Conservation (phyloP, 176 grass and related monocot species). For the Aegilops speltoides region DNA sequence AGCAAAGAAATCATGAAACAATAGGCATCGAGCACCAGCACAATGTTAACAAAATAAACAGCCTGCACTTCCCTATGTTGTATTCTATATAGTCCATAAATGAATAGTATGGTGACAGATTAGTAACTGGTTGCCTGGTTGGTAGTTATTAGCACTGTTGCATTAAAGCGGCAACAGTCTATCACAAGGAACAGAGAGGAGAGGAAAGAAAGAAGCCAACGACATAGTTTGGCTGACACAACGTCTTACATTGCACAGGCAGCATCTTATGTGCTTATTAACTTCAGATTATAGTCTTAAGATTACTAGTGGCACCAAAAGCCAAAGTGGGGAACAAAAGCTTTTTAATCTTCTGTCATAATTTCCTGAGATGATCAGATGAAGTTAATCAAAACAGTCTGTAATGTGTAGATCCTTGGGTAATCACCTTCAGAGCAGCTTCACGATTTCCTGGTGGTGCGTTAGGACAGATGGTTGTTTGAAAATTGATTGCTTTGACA, state of each 20-base stretch:
- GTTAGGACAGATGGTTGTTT: slow-evolving; percentile 72
- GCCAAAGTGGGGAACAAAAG: not conserved
- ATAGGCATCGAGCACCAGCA: not conserved
- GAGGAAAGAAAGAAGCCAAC: slow-evolving; percentile 12
- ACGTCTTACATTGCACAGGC: not conserved
- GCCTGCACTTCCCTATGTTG: not conserved
- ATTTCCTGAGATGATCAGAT: slow-evolving; percentile 8
- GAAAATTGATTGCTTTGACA: slow-evolving; percentile 94
- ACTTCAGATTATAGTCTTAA: not conserved
- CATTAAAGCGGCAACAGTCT: not conserved
- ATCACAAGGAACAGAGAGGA: not conserved
- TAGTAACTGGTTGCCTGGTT: not conserved
- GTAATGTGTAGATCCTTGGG: not conserved
- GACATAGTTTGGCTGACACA: not conserved
- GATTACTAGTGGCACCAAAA: not conserved
- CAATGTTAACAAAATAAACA: not conserved
- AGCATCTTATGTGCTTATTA: not conserved
- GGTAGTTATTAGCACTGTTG: not conserved
- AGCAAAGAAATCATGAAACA: slow-evolving; percentile 11
- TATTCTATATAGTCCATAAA: not conserved
- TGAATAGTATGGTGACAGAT: not conserved
- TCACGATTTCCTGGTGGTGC: slow-evolving; percentile 88
- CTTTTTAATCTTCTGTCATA: not conserved
- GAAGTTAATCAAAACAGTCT: not conserved
- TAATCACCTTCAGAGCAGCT: slow-evolving; percentile 81